A percentile compares a stretch with the other conserved stretches of the same genome.
Conservation (phyloP, 352 stramenopile species). For the Phytopythium ostracodes region DNA sequence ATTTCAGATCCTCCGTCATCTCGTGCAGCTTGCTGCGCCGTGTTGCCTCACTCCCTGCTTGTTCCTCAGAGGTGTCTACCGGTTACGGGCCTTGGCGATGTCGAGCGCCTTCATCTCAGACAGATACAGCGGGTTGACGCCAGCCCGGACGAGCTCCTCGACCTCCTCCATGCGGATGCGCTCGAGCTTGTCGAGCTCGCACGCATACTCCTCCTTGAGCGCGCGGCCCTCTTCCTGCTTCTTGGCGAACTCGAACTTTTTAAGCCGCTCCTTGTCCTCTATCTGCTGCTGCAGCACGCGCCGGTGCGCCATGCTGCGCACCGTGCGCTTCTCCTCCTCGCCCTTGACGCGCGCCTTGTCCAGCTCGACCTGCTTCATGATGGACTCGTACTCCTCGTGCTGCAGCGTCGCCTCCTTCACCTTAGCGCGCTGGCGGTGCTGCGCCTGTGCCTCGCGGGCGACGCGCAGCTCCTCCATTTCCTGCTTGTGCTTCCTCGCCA, state of each 20-base stretch:
- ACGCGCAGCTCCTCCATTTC: constrained; percentile 76
- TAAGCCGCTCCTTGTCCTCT: constrained; percentile 73
- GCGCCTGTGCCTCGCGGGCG: constrained; percentile 57
- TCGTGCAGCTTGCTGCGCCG: no score
- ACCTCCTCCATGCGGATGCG: constrained; percentile 88
- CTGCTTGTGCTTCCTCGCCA: constrained; percentile 84
- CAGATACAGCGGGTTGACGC: constrained; percentile 90
- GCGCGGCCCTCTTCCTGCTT: constrained; percentile 70
- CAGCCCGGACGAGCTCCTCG: constrained; percentile 75
- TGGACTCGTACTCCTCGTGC: constrained; percentile 87
- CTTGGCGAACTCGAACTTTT: constrained; percentile 65
- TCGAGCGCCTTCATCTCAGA: constrained; percentile 91
- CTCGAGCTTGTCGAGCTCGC: constrained; percentile 87
- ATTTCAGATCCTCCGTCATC: no score
- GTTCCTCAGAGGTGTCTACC: no score
- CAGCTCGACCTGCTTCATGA: constrained; percentile 77
- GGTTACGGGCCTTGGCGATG: constrained; percentile 69
- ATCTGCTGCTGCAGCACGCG: constrained; percentile 89
- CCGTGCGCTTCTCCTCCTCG: constrained; percentile 63
- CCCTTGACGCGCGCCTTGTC: constrained; percentile 53
- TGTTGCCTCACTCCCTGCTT: no score
- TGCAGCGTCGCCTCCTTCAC: constrained; percentile 80
- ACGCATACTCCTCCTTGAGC: constrained; percentile 69
- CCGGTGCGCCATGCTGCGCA: constrained; percentile 66
- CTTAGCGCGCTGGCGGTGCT: constrained; percentile 65